Evolutionary conservation across 2,329 filamentous ascomycete genomes (phyloP), one percentile per base, ranked within the genome.

Genomic region (Stemphylium vesicarium): DNA sequence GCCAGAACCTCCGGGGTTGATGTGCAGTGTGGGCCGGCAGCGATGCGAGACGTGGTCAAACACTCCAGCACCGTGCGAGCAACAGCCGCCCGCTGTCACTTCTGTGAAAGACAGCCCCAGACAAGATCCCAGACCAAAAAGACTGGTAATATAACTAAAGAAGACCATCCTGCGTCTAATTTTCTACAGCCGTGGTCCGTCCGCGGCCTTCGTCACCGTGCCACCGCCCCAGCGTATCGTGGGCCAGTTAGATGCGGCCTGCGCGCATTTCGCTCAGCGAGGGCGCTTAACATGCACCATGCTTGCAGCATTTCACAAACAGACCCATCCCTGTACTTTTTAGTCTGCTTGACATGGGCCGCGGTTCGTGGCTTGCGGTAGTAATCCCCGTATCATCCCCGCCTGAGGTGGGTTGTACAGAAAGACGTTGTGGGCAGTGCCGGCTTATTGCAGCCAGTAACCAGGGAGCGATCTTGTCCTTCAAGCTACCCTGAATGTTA

Each of bases 101-200:
- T 5, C 26, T 29, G 38, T 37, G 41, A 32, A 32, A 44, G 15
- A 45, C 57, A 41, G 53, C 49, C 59, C 60, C 62, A 56, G 59
- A 38, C 40, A 48, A 44, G 48, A 22, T 7, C 33, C 33, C 33
- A 50, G 18, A 16, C n/a, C 24, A 29, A 18, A 20, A 59, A 44
- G 43, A 41, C 44, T 45, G 50, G 50, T 57, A 64, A 67, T 66
- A 66, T 66, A 59, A 56, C 62, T 63, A 60, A 60, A 66, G 53
- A 61, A 53, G 63, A 64, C 46, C 44, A 39, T 45, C 50, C 47
- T 72, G 71, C 70, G 70, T 68, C 65, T 72, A 72, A 63, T 64
- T 43, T n/a, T 42, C 37, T 33, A 12, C 38, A 60, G 40, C 48
- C 22, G 46, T 54, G 62, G 50, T 57, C 39, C 52, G 31, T 49